Evolutionary conservation across 352 stramenopile genomes (phyloP), one percentile per base, ranked within the genome.

Genomic region (Phytophthora hibernalis): DNA sequence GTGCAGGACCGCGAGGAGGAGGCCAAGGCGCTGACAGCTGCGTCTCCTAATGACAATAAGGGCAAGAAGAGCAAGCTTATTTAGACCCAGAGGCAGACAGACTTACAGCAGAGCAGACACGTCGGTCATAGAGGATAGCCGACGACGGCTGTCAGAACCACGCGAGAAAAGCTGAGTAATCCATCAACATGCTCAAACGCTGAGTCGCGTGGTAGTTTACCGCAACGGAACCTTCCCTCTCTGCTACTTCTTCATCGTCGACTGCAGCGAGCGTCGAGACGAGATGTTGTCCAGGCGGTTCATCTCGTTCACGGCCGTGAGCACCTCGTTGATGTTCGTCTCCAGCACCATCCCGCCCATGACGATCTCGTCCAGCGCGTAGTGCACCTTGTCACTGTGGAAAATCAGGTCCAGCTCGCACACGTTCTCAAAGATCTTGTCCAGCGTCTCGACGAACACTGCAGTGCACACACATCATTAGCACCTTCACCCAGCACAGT

Each of bases 381-480:
- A 98, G 67, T 98, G 92, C 22, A 98, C 83, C 65, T 98, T 97
- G 90, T 99, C 97, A 44, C 93, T 98, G 83, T 99, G 97, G 83
- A 99, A 99, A 73, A 99, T 99, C 33, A 99, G 85, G 71, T 99
- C 97, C 47, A 99, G 85, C 82, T 99, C 98, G 82, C 98, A 99
- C 18, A 99, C 98, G 85, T 99, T 99, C 70, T 99, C 97, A 77
- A 99, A 99, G 74, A 97, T 98, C 80, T 99, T 99, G 85, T 99
- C 94, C 51, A 98, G 82, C 33, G 95, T 97, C 71, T 98, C 95
- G 15, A 98, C 95, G 55, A 98, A 98, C 24, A 98, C 92, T 97
- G 43, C 13, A 61, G 5, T 26, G 59, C 13, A 42, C 13, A 3
- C 16, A 26, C 8, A 44, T 44, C 22, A n/a, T 52, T 15, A 68